Evolutionary conservation across 1,284 basidiomycete genomes (phyloP).

Genomic region (Malassezia vespertilionis): DNA sequence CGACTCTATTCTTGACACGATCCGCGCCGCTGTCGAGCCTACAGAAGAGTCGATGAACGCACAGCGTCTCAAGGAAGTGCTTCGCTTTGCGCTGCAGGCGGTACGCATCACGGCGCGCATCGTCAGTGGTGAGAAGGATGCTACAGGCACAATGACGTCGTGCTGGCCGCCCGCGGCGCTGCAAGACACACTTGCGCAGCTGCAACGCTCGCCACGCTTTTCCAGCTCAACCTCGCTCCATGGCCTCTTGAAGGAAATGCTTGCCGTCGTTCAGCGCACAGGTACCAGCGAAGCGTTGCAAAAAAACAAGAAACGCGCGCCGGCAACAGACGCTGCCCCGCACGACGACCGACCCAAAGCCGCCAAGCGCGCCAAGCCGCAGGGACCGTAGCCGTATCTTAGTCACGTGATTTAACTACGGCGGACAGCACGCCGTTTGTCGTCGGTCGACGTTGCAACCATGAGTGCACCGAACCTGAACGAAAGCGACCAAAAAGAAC

Average conservation of each 20-base stretch:
- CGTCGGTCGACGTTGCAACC: too few relatives aligned
- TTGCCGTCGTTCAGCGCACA: conserved; percentile 20
- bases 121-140: conserved; percentile 1
- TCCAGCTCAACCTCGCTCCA: conserved; percentile 49
- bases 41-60: conserved; percentile 53
- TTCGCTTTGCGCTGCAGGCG: conserved; percentile 62
- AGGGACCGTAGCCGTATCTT: not conserved
- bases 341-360: not conserved
- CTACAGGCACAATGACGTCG: conserved; percentile 10
- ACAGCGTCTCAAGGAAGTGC: conserved; percentile 64
- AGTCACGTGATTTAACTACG: conserved; percentile 1
- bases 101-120: conserved; percentile 58
- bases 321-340: conserved; percentile 12
- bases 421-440: too few relatives aligned
- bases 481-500: conserved; percentile 52
- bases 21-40: conserved; percentile 54
- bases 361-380: conserved; percentile 23
- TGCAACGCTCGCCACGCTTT: conserved; percentile 23
- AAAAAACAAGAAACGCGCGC: conserved; percentile 6
- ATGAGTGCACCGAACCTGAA: conserved; percentile 15
- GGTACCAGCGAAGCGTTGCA: conserved; percentile 10
- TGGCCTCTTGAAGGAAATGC: conserved; percentile 53
- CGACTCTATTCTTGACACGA: conserved; percentile 52
- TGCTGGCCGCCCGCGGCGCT: conserved; percentile 48
- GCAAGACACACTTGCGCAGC: conserved; percentile 15